A percentile compares a stretch with the other conserved stretches of the same genome.
phyloP scores from a whole-genome alignment of 2,329 filamentous ascomycete species.

The Calonectria honghensis region DNA sequence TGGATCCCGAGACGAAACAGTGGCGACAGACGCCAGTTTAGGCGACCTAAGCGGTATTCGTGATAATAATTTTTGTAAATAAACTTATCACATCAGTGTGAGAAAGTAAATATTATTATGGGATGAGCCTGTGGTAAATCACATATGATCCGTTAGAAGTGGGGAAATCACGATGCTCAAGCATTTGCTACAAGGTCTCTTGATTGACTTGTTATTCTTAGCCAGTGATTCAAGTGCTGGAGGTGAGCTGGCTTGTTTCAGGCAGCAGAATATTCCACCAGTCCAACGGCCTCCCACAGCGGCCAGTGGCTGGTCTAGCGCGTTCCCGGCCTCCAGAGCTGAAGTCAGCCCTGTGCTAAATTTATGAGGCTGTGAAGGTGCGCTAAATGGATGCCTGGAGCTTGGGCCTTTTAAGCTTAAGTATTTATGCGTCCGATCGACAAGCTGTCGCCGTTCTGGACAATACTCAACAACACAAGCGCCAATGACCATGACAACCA shows the following conservation, averaged over 20 bases:
- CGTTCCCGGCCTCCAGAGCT: slow-evolving; percentile 3
- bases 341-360: slow-evolving; percentile 1
- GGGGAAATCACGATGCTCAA: background rate
- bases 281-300: background rate
- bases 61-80: no score
- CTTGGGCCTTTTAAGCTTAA: background rate
- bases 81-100: no score
- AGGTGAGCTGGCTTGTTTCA: background rate
- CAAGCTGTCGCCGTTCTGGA: no score
- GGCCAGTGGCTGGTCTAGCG: slow-evolving; percentile 4
- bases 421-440: background rate
- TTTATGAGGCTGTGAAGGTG: background rate
- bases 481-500: slow-evolving; percentile 34
- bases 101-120: no score
- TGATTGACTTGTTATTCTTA: background rate
- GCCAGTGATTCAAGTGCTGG: background rate
- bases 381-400: slow-evolving; percentile 22
- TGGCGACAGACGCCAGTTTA: slow-evolving; percentile 3
- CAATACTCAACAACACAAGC: background rate
- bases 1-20: slow-evolving; percentile 12
- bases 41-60: no score
- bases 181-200: background rate
- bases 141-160: background rate
- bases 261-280: slow-evolving; percentile 2
- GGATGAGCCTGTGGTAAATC: no score